Evolutionary conservation across 1,139 yeast genomes (phyloP).

Genomic region (Suhomyces bolitotheri): DNA sequence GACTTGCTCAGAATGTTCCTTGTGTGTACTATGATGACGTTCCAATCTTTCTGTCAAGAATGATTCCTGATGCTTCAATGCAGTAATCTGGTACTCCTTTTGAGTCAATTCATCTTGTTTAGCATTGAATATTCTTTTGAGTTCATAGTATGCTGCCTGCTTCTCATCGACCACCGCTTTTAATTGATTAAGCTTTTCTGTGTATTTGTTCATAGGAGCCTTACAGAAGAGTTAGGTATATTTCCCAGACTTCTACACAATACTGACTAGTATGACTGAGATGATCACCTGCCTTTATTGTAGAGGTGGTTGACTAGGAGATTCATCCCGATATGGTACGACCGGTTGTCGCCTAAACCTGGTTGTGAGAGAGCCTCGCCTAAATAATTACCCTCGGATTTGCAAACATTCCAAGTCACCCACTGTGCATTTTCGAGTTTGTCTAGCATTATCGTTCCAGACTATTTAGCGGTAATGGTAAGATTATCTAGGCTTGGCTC

Average conservation of each 20-base stretch:
- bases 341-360: too few species aligned
- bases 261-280: too few species aligned
- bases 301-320: too few species aligned
- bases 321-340: too few species aligned
- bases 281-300: too few species aligned
- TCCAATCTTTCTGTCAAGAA: slow-evolving; percentile 14
- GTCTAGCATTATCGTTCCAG: too few species aligned
- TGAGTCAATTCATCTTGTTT: slow-evolving; percentile 17
- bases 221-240: background rate
- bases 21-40: slow-evolving; percentile 7
- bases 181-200: slow-evolving; percentile 17
- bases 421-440: too few species aligned
- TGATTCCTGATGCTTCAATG: slow-evolving; percentile 16
- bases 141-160: slow-evolving; percentile 17
- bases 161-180: slow-evolving; percentile 17
- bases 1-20: slow-evolving; percentile 11
- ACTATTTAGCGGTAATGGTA: too few species aligned
- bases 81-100: slow-evolving; percentile 18
- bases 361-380: too few species aligned
- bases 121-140: slow-evolving; percentile 13
- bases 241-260: background rate
- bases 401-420: too few species aligned
- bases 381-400: too few species aligned
- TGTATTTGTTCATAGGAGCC: slow-evolving; percentile 17
- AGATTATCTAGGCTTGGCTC: too few species aligned